Percentiles rank a stretch among this genome's conserved stretches.
Conservation (phyloP, 129 eudicot species). For the Dittrichia graveolens region DNA sequence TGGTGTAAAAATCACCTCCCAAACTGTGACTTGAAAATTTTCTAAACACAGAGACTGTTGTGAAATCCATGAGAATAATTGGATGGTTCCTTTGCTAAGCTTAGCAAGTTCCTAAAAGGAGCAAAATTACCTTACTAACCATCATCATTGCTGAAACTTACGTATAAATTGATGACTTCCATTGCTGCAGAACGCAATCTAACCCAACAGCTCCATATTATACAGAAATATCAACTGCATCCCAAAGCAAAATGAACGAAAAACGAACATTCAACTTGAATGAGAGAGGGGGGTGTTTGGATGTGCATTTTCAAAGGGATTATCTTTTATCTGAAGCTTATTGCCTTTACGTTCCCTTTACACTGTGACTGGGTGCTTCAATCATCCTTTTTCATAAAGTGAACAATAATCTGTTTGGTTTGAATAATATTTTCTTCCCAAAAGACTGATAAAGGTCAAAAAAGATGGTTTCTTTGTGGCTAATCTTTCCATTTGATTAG, state of each 20-base stretch:
- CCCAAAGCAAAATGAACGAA: constrained; percentile 8
- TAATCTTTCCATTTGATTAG: constrained; percentile 9
- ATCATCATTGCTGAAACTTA: neutral
- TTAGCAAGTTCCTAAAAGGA: constrained; percentile 14
- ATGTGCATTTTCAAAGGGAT: neutral
- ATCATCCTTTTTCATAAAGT: constrained; percentile 4
- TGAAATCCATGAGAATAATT: neutral
- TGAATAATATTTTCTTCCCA: constrained; percentile 1
- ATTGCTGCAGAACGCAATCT: neutral
- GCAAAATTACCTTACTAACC: constrained; percentile 28
- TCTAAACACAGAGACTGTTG: neutral
- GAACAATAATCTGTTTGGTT: neutral
- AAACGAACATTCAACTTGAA: neutral
- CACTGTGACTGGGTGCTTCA: constrained; percentile 2
- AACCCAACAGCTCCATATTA: constrained; percentile 14
- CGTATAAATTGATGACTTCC: constrained; percentile 16
- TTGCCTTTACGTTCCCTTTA: constrained; percentile 3
- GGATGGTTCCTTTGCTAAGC: neutral
- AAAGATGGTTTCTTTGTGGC: neutral
- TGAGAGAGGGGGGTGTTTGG: neutral
- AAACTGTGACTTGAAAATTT: too few relatives aligned
- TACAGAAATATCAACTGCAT: constrained; percentile 35
- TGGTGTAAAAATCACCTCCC: too few relatives aligned
- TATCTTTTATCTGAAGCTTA: constrained; percentile 32
- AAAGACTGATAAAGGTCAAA: constrained; percentile 5